These are phyloP conservation scores for Ocimum tenuiflorum DNA, from an alignment of 257 asterid genomes.

Conservation along the genomic window DNA sequence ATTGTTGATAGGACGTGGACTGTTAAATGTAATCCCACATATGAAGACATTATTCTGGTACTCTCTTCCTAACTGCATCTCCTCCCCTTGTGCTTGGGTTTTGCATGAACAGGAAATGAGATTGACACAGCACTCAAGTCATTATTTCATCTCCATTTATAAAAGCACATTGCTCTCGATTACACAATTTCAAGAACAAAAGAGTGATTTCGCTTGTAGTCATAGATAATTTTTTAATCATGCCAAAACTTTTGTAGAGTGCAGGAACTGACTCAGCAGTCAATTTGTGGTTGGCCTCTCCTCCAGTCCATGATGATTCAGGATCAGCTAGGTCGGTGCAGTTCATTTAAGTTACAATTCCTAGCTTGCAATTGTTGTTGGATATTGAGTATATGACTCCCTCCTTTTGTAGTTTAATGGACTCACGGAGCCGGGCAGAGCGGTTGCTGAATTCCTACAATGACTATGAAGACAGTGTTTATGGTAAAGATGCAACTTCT, in stretches of 20 bases:
- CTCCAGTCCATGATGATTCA: constrained; percentile 35
- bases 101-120: constrained; percentile 7
- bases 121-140: not conserved
- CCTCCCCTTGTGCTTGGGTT: constrained; percentile 6
- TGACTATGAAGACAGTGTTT: constrained; percentile 93
- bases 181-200: constrained; percentile 12
- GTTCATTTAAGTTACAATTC: not conserved
- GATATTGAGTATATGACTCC: constrained; percentile 15
- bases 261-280: constrained; percentile 98
- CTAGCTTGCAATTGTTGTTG: not conserved
- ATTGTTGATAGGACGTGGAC: constrained; percentile 85
- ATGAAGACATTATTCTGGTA: constrained; percentile 87
- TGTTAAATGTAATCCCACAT: constrained; percentile 85
- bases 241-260: constrained; percentile 55
- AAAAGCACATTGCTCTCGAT: constrained; percentile 7
- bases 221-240: constrained; percentile 26
- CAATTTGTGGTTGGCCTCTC: constrained; percentile 70
- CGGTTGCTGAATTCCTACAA: constrained; percentile 66
- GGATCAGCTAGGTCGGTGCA: constrained; percentile 49
- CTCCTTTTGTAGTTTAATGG: constrained; percentile 37
- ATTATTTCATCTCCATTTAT: not conserved
- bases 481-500: constrained; percentile 47
- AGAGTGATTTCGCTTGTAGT: constrained; percentile 17
- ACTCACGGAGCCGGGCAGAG: constrained; percentile 36
- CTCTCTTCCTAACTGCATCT: constrained; percentile 28